Evolutionary conservation across 2,329 filamentous ascomycete genomes (phyloP).

Genomic region (Cladosporium sp.): DNA sequence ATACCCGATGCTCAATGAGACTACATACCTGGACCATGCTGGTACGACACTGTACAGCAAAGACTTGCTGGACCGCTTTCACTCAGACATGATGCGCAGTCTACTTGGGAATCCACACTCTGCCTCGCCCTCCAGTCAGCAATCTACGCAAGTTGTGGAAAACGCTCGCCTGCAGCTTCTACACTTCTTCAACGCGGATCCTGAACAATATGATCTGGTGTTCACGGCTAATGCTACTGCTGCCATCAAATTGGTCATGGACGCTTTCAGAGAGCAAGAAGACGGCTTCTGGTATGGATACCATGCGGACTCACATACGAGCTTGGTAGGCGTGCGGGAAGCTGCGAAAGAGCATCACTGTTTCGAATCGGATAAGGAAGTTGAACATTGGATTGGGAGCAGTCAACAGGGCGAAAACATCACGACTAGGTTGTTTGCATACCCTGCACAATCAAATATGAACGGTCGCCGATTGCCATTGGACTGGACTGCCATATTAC

Average conservation of each 20-base stretch:
- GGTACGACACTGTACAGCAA: conserved; percentile 68
- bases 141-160: conserved; percentile 65
- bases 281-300: conserved; percentile 76
- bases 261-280: conserved; percentile 64
- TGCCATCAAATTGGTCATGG: conserved; percentile 78
- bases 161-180: conserved; percentile 67
- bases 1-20: conserved; percentile 39
- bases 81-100: conserved; percentile 69
- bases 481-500: conserved; percentile 49
- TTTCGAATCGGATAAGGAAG: conserved; percentile 57
- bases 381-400: conserved; percentile 58
- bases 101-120: conserved; percentile 93
- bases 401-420: conserved; percentile 15
- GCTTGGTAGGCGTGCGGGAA: conserved; percentile 68
- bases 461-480: conserved; percentile 72
- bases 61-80: conserved; percentile 74
- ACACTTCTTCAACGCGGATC: conserved; percentile 74
- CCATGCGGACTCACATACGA: conserved; percentile 81
- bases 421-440: conserved; percentile 61
- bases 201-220: conserved; percentile 76
- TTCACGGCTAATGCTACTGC: conserved; percentile 93
- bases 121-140: conserved; percentile 70
- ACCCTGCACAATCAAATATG: conserved; percentile 90
- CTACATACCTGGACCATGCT: conserved; percentile 81
- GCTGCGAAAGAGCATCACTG: conserved; percentile 62